Conservation (phyloP, 169 alveolate genomes). For the Cryptosporidium andersoni region DNA sequence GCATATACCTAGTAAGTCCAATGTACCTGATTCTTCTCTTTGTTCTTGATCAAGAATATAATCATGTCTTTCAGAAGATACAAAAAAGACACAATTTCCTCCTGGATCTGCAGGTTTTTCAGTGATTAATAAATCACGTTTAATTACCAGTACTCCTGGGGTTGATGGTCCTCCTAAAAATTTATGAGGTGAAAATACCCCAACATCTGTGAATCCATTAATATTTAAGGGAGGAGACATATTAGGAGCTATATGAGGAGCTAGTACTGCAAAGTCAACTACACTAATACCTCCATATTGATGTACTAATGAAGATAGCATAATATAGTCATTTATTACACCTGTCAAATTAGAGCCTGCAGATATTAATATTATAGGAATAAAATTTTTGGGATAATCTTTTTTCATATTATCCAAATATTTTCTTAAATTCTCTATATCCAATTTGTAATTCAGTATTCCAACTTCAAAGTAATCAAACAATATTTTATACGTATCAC, state of each 20-base stretch:
- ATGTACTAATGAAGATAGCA: slow-evolving; percentile 78
- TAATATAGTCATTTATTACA: slow-evolving; percentile 76
- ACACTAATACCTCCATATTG: slow-evolving; percentile 79
- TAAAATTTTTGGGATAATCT: slow-evolving; percentile 2
- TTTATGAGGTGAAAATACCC: slow-evolving; percentile 91
- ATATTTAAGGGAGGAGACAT: slow-evolving; percentile 76
- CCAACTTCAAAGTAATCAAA: slow-evolving; percentile 6
- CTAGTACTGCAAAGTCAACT: slow-evolving; percentile 86
- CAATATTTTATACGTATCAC: neutral
- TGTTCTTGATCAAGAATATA: slow-evolving; percentile 84
- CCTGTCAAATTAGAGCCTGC: slow-evolving; percentile 91
- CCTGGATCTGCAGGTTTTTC: slow-evolving; percentile 84
- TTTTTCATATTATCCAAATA: slow-evolving; percentile 73
- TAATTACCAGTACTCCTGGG: slow-evolving; percentile 88
- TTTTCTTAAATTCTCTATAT: slow-evolving; percentile 44
- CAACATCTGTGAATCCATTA: slow-evolving; percentile 84
- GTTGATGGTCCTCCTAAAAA: slow-evolving; percentile 92
- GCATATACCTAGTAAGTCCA: slow-evolving; percentile 88
- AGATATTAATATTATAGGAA: slow-evolving; percentile 80
- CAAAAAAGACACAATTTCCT: slow-evolving; percentile 91
- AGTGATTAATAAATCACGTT: slow-evolving; percentile 80
- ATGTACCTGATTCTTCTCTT: slow-evolving; percentile 95
- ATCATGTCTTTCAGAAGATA: slow-evolving; percentile 85
- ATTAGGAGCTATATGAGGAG: slow-evolving; percentile 81
- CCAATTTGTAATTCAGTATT: slow-evolving; percentile 54